Base-by-base conservation (phyloP, 208 protist species). In the Acanthamoeba triangularis region DNA sequence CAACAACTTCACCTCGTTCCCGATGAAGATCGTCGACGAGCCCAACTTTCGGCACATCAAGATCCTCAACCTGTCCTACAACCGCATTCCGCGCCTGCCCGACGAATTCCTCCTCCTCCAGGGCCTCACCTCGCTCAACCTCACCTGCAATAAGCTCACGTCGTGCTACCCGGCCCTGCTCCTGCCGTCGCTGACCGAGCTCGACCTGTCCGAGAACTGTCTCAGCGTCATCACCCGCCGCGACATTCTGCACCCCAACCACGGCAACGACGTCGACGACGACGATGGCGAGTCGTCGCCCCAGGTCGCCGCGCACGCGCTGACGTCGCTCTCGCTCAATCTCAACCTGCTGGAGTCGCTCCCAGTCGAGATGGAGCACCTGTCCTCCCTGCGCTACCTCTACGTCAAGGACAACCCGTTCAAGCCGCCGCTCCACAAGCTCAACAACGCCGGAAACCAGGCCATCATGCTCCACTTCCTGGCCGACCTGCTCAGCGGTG, bases 391-490 rank as follows among this genome's bases (percentile, higher is more conserved):
- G 11, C 41, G 56, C 47, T 91, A 72, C 59, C 84, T 91, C 41
- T 91, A 91, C 35, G 33, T 91, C 23, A 69, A 69, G 41, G 56
- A 91, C 56, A 91, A 91, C 37, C 84, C 84, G 6, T 69, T 91
- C 41, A 63, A 69, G 49, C 84, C 84, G 28, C 84, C 84, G 25
- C 56, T 91, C 3, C 84, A 91, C 84, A 91, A 91, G 54, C 84
- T 91, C 54, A 91, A 91, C 84, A 91, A 91, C 35, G 84, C 56
- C 8, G 84, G 84, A 6, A 91, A 91, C 33, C 84, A 91, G 41
- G 56, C 84, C 35, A 69, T 91, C 84, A 69, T 91, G 49, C 84
- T 91, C 41, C 84, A 91, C 56, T 91, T 91, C 41, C 56, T 91
- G 4, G 25, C 84, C n/a, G 84, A 91, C 56, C 41, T 91, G 11